phyloP scores from a whole-genome alignment of 1,284 basidiomycete genomes.

The Irpex lacteus region DNA sequence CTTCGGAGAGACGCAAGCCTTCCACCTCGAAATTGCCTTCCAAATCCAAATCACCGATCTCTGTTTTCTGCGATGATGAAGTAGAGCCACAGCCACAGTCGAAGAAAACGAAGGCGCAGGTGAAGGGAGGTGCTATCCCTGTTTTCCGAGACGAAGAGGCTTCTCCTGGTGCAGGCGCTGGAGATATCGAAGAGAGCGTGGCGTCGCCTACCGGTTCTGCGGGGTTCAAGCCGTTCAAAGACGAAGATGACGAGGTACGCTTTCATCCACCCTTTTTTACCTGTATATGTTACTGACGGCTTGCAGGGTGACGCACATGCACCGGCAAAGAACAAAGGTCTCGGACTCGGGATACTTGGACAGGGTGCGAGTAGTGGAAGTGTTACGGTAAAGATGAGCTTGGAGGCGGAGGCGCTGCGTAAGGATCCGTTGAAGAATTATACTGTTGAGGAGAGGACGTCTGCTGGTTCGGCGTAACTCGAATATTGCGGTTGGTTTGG shows the following conservation, averaged over 20 bases:
- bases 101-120: not conserved
- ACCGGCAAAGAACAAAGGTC: not conserved
- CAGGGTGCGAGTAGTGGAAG: conserved; percentile 19
- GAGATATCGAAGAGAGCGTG: not conserved
- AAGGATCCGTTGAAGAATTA: conserved; percentile 81
- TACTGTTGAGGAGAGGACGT: conserved; percentile 23
- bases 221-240: not conserved
- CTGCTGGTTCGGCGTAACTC: conserved; percentile 10
- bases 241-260: conserved; percentile 8
- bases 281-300: not conserved
- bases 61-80: conserved; percentile 25
- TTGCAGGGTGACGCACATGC: not conserved
- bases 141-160: conserved; percentile 15
- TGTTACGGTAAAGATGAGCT: conserved; percentile 39
- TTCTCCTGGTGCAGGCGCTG: not conserved
- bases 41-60: conserved; percentile 22
- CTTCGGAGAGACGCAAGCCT: conserved; percentile 16
- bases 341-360: conserved; percentile 6
- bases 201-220: not conserved
- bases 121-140: not conserved
- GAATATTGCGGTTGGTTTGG: not conserved
- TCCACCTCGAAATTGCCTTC: conserved; percentile 10
- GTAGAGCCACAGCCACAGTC: not conserved
- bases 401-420: conserved; percentile 71
- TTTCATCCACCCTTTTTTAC: not conserved